Conservation (phyloP, 176 grass and related monocot species). For the Poa annua region DNA sequence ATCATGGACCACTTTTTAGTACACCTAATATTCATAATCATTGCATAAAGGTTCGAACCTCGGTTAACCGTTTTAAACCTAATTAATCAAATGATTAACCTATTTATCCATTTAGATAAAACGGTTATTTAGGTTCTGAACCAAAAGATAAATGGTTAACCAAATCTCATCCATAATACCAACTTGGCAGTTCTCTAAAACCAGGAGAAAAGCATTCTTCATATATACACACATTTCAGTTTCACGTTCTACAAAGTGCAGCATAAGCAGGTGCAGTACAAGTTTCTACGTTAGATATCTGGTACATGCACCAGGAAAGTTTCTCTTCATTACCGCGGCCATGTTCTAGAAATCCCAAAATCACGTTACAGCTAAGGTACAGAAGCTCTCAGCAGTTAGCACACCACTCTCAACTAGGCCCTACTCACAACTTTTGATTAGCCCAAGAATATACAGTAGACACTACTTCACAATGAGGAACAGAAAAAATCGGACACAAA, state of each 20-base stretch:
- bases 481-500: slow-evolving; percentile 26
- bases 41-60: no score
- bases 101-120: no score
- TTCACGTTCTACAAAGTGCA: slow-evolving; percentile 14
- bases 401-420: slow-evolving; percentile 25
- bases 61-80: no score
- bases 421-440: slow-evolving; percentile 51
- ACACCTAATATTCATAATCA: no score
- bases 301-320: slow-evolving; percentile 13
- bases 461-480: slow-evolving; percentile 43
- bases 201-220: neutral
- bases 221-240: slow-evolving; percentile 42
- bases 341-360: slow-evolving; percentile 35
- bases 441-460: slow-evolving; percentile 51
- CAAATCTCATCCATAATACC: no score
- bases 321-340: no score
- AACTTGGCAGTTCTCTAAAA: slow-evolving; percentile 10
- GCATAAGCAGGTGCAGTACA: slow-evolving; percentile 26
- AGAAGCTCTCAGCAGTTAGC: slow-evolving; percentile 36
- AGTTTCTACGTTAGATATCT: slow-evolving; percentile 29
- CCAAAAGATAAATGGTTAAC: no score
- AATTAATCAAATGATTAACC: no score
- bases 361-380: slow-evolving; percentile 2
- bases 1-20: no score
- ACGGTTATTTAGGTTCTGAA: no score